Evolutionary conservation across 139 green algal species (phyloP), one percentile per base, ranked within the genome.

Genomic region (Zygnema cylindricum): DNA sequence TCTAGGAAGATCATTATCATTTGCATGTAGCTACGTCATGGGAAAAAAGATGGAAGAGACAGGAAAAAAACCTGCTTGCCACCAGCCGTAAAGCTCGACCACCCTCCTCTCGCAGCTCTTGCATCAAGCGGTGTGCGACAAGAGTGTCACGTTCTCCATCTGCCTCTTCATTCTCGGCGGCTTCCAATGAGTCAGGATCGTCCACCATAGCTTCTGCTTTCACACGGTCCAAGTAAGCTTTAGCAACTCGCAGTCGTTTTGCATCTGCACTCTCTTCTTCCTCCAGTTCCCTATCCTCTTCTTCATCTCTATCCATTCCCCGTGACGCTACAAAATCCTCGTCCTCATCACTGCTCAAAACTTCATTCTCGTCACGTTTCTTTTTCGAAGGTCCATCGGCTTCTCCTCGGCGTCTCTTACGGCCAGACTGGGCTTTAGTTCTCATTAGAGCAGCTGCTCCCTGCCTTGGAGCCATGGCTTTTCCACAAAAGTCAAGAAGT

Each of bases 191-290:
- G 22, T 85, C 88, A 75, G 89, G 88, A 30, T 91, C 89, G 0
- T 86, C 92, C 22, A 87, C 83, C 38, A 39, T n/a, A 77, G 84
- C 73, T 76, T 69, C 91, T 1, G 54, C 85, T 21, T 93, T 76
- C 0, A 98, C 76, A 3, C 92, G 82, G 32, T 92, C 57, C 23
- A 98, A 49, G 81, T 97, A 97, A 1, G 89, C 91, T 81, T 95
- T 95, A 54, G 95, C 96, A 41, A 93, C 84, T 1, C 96, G 91
- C 63, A 97, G 89, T 0, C 95, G 91, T 85, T 97, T 97, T 92
- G 97, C 91, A 78, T 96, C 94, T 40, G 95, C 95, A 43, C 94
- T 98, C 87, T 98, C 96, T 42, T 98, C 96, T 43, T 69, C 77
- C 81, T 95, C 84, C 16, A 92, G 25, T 42, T 35, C 84, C n/a